Conservation (phyloP, 306 rosid species). For the Trifolium repens region DNA sequence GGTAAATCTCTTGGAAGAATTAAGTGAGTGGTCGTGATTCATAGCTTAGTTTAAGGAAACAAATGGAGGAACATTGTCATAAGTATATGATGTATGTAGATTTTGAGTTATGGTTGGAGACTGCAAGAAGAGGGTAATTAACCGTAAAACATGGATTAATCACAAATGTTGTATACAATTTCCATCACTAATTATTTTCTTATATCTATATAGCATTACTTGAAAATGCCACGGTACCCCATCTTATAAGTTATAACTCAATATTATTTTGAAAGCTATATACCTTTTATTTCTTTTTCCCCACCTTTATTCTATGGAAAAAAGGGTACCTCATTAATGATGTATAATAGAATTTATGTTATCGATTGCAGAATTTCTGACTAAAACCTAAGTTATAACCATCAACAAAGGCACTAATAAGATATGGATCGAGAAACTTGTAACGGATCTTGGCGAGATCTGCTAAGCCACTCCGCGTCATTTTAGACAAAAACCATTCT, state of each 20-base stretch:
- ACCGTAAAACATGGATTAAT: constrained; percentile 46
- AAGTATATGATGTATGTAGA: constrained; percentile 22
- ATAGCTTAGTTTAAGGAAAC: constrained; percentile 66
- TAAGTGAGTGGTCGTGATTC: constrained; percentile 52
- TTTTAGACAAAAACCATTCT: too few relatives aligned
- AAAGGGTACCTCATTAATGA: too few relatives aligned
- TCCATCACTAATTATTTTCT: constrained; percentile 24
- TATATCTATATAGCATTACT: background rate
- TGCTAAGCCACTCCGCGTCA: too few relatives aligned
- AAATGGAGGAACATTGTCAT: constrained; percentile 54
- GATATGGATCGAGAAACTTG: too few relatives aligned
- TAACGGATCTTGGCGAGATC: too few relatives aligned
- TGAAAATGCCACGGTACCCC: background rate
- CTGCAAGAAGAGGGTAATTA: background rate
- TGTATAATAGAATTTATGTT: too few relatives aligned
- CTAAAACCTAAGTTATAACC: too few relatives aligned
- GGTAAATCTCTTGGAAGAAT: constrained; percentile 33
- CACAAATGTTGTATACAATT: constrained; percentile 37
- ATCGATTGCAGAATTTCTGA: too few relatives aligned
- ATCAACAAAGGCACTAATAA: too few relatives aligned
- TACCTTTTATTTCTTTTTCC: background rate
- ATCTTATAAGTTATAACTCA: background rate
- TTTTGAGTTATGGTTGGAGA: constrained; percentile 3
- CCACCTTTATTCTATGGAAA: too few relatives aligned
- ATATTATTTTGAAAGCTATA: background rate